Evolutionary conservation across 2,329 filamentous ascomycete species (phyloP).

Genomic region (Fonsecaea monophora): DNA sequence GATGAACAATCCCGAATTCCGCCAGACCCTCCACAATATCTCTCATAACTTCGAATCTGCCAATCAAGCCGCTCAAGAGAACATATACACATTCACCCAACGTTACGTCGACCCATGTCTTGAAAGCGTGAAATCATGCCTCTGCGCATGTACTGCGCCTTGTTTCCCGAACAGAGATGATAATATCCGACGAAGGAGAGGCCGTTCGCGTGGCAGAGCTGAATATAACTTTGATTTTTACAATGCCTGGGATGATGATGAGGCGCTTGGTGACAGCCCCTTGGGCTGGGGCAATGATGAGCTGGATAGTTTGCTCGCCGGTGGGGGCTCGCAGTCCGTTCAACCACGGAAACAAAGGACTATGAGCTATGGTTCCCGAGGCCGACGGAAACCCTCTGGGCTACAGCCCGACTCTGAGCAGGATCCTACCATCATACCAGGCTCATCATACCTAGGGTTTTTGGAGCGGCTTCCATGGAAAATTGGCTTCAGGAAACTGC

Average conservation of each 20-base stretch:
- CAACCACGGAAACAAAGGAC: conserved; percentile 76
- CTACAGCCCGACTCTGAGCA: conserved; percentile 64
- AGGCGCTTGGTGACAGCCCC: conserved; percentile 57
- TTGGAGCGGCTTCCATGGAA: conserved; percentile 83
- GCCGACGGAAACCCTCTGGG: conserved; percentile 50
- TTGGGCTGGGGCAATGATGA: conserved; percentile 83
- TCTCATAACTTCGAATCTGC: conserved; percentile 88
- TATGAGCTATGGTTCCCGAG: conserved; percentile 87
- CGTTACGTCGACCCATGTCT: conserved; percentile 85
- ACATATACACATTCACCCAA: conserved; percentile 87
- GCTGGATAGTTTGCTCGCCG: conserved; percentile 80
- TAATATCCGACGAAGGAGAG: conserved; percentile 72
- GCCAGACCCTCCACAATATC: conserved; percentile 92
- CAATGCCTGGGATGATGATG: conserved; percentile 87
- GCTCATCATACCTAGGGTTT: conserved; percentile 84
- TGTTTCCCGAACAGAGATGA: conserved; percentile 74
- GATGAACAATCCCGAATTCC: conserved; percentile 59
- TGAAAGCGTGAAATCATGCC: conserved; percentile 66
- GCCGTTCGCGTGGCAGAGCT: conserved; percentile 65
- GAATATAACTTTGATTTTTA: conserved; percentile 96
- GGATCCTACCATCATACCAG: conserved; percentile 89
- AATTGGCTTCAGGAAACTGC: conserved; percentile 75
- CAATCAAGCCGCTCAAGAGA: conserved; percentile 88
- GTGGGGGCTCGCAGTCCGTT: conserved; percentile 55
- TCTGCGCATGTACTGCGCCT: conserved; percentile 73